Evolutionary conservation across 176 grass and related monocot species (phyloP), one percentile per base, ranked within the genome.

Genomic region (Pontederia crassipes): DNA sequence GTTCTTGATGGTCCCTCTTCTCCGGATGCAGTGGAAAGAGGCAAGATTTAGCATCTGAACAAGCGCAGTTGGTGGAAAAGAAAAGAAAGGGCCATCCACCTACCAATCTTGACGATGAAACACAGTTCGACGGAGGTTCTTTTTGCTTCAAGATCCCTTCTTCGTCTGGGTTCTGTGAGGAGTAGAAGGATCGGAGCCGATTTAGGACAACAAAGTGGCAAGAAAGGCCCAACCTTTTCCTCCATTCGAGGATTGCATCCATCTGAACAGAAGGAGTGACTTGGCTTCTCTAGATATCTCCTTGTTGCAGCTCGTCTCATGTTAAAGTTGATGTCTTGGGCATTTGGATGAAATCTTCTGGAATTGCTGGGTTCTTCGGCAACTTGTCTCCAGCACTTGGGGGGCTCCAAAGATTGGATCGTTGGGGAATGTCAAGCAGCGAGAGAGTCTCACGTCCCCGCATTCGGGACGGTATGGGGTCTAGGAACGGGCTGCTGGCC

Each of bases 1-100:
- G 68, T 56, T 59, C 32, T 74, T 80, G 61, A 67, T 52, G 65
- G 64, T 26, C 72, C 45, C 49, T 48, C 57, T 40, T 12, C 20
- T 13, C 46, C 59, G 68, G 56, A 49, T 45, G 46, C 68, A 71
- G 68, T 60, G 46, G 49, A 59, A 57, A 59, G 54, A 59, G 55
- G 54, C 10, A 49, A 58, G 58, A 51, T 13, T 26, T 17, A 18
- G 46, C 26, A 28, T 17, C 62, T 26, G 62, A 65, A 50, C 18
- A 49, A 13, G 61, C 2, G 67, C 16, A 16, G 15, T 46, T 58
- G 55, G 45, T 9, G 45, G 67, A 56, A 8, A 12, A 28, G 57
- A 10, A 45, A 14, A 35, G 26, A 9, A 45, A 40, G 26, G 58
- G 58, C 29, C 28, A 35, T 61, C 28, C 58, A 29, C 15, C 4